Base-by-base conservation (phyloP, 2,329 filamentous ascomycete genomes). In the Pseudogymnoascus sp. region DNA sequence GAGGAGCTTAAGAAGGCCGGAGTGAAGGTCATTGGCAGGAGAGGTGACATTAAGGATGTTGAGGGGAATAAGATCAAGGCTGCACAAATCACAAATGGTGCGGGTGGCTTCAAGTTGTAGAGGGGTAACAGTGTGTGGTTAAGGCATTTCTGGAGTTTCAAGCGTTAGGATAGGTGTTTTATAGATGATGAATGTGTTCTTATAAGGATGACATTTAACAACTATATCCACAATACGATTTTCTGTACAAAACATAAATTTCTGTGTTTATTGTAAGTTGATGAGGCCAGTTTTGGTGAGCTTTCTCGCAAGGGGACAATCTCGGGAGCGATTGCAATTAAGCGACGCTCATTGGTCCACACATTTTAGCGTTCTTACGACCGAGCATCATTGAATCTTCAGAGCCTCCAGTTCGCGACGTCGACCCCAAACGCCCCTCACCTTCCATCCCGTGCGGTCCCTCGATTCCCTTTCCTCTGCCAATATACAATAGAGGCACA, bases 1-100 rank as follows among this genome's bases (percentile, higher is more conserved):
- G 77, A 75, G 5, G 77, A 81, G 61, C 78, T 93, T 73, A 91
- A 89, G 80, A 90, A 89, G 82, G 92, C 90, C 62, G 90, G 90
- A 66, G 93, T 97, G 70, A 93, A 90, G 81, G 85, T 98, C 66
- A 95, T 97, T 77, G 93, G 92, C 67, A 90, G 89, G 78, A 93
- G 91, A 80, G 93, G 93, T 62, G 88, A 93, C 75, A 79, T 96
- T 63, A 88, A 88, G 16, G 89, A 96, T 77, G 83, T 96, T 36
- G 87, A 95, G 69, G 93, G 93, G 31, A 91, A 89, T 72, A 89
- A 90, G 79, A 83, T 89, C 48, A 81, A 81, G 75, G 80, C 77
- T 51, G 77, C 75, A 37, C 81, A 79, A 73, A 74, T 77, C n/a
- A 74, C 77, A 45, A 81, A 80, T 61, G 84, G 85, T 65, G 74